phyloP scores from a whole-genome alignment of 768 basidiomycete genomes.

The Macrolepiota dolichaula region DNA sequence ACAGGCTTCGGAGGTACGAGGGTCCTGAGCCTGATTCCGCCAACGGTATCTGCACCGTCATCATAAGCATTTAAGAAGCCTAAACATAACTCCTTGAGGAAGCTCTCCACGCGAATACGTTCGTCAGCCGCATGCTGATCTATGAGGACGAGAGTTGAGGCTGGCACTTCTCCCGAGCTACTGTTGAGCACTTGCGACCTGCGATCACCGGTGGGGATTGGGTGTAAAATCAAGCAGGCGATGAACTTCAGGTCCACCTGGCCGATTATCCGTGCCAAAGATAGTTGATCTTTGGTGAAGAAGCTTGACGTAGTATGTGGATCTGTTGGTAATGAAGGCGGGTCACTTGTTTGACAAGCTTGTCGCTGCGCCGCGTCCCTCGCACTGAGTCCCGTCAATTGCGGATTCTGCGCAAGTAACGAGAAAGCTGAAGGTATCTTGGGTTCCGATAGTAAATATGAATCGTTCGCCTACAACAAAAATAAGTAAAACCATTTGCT shows the following conservation, averaged over 20 bases:
- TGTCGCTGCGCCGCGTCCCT: background rate
- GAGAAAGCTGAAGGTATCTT: background rate
- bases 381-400: background rate
- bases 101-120: conserved; percentile 84
- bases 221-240: conserved; percentile 51
- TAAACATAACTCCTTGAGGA: conserved; percentile 70
- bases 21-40: conserved; percentile 34
- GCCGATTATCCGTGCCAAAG: conserved; percentile 56
- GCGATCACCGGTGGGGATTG: conserved; percentile 8
- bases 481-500: background rate
- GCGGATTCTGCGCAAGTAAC: background rate
- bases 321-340: conserved; percentile 13
- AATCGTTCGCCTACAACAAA: conserved; percentile 1
- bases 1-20: conserved; percentile 56
- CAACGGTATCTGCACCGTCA: conserved; percentile 20
- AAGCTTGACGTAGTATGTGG: conserved; percentile 14
- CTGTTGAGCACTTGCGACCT: background rate
- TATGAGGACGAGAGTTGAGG: conserved; percentile 61
- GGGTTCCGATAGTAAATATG: conserved; percentile 1
- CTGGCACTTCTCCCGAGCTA: conserved; percentile 8
- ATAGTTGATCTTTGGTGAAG: conserved; percentile 45
- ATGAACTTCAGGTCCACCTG: conserved; percentile 94
- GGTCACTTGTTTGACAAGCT: conserved; percentile 6
- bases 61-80: conserved; percentile 53
- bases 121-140: conserved; percentile 99